Conservation (phyloP, 345 rosid genomes). For the Populus tremula region DNA sequence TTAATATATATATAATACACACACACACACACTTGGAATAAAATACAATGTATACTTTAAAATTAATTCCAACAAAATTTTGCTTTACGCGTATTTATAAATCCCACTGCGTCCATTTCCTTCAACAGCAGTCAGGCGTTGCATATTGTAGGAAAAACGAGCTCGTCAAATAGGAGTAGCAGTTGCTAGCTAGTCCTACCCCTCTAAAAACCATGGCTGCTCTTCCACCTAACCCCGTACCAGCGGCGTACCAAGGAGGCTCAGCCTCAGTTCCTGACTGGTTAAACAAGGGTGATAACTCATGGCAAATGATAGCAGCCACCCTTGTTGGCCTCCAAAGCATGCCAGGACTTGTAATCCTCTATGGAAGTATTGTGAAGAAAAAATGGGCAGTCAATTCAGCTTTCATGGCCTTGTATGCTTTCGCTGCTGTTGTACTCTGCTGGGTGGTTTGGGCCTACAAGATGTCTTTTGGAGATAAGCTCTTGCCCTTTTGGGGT, state of each 20-base stretch:
- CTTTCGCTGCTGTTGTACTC: slow-evolving; percentile 43
- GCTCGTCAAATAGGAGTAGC: neutral
- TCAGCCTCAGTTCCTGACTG: slow-evolving; percentile 38
- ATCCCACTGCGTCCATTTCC: too few relatives aligned
- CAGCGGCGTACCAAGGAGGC: slow-evolving; percentile 34
- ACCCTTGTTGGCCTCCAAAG: slow-evolving; percentile 49
- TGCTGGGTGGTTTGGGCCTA: slow-evolving; percentile 52
- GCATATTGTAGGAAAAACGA: neutral
- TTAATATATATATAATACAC: too few relatives aligned
- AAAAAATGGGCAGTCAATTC: slow-evolving; percentile 51
- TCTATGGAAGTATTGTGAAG: slow-evolving; percentile 49
- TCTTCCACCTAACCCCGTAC: slow-evolving; percentile 32
- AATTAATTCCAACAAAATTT: too few relatives aligned
- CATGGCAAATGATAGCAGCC: slow-evolving; percentile 52
- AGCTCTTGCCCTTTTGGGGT: slow-evolving; percentile 51
- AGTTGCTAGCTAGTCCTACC: neutral
- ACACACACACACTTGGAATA: too few relatives aligned
- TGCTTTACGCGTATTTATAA: too few relatives aligned
- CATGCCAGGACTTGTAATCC: slow-evolving; percentile 46
- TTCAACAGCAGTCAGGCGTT: neutral
- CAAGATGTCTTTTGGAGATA: slow-evolving; percentile 48
- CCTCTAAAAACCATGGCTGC: slow-evolving; percentile 7
- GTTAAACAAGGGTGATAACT: slow-evolving; percentile 51
- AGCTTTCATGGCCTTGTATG: slow-evolving; percentile 54
- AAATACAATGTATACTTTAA: too few relatives aligned